These are phyloP conservation scores for Oryza australiensis DNA, from an alignment of 176 grass and related monocot species.

Conservation along the genomic window DNA sequence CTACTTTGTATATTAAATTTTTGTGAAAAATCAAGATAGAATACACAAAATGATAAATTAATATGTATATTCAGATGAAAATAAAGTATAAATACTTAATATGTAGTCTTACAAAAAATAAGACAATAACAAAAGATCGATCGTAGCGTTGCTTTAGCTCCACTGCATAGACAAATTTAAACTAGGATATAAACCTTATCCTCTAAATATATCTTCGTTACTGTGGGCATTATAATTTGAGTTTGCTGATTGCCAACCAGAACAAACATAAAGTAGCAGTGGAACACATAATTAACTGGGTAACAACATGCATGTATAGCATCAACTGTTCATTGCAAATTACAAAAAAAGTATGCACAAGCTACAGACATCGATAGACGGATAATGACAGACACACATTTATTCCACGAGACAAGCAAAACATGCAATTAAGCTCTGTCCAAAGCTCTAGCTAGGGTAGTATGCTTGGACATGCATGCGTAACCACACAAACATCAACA, in stretches of 20 bases:
- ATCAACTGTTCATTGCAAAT: background rate
- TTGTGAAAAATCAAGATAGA: rapidly evolving
- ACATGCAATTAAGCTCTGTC: background rate
- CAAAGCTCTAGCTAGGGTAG: background rate
- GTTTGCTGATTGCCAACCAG: background rate
- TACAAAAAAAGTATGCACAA: background rate
- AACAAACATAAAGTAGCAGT: background rate
- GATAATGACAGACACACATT: background rate
- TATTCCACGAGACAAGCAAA: slow-evolving; percentile 30
- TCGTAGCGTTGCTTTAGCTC: too few species aligned
- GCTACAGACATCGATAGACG: background rate
- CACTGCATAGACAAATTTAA: too few species aligned
- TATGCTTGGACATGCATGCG: background rate
- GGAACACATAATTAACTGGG: background rate
- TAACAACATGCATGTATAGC: background rate
- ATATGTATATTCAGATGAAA: too few species aligned
- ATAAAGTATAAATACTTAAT: too few species aligned
- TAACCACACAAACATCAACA: background rate
- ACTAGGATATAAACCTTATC: too few species aligned
- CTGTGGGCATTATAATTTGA: too few species aligned
- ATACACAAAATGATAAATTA: too few species aligned
- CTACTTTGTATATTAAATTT: too few species aligned
- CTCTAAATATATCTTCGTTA: too few species aligned
- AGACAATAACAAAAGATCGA: too few species aligned
- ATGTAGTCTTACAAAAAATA: too few species aligned